Evolutionary conservation across 2,329 filamentous ascomycete genomes (phyloP), one percentile per base, ranked within the genome.

Genomic region (Claviceps sp.): DNA sequence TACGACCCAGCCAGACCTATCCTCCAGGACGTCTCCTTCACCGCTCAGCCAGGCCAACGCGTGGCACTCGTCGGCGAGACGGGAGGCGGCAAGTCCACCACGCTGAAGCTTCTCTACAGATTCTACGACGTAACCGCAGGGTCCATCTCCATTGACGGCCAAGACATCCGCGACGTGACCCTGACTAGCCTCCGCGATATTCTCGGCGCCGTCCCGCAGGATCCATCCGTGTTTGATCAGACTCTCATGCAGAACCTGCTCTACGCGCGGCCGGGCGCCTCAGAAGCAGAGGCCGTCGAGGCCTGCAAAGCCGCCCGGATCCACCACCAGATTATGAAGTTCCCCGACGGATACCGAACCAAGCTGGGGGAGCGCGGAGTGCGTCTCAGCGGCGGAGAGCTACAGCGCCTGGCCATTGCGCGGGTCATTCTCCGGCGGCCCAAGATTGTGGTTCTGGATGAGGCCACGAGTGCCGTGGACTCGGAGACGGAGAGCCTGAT

Each of bases 151-250:
- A 76, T 83, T 39, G 79, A 82, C 54, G 78, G 75, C 0, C 74
- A 79, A 56, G 77, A 82, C 54, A 70, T 86, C 26, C 73, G 78
- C 22, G 69, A 77, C 26, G 72, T 85, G 2, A 79, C 74, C 0
- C 67, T 83, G 14, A 68, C 72, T 51, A 80, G 75, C 45, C 66
- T 86, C 2, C 73, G 81, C 9, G 71, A 78, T 20, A 68, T 71
- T 2, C 72, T 86, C 26, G 81, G 80, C 20, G 71, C 83, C 13
- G 82, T 85, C 0, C 82, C 82, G 2, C 79, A 86, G 62, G 78
- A 82, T 54, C 76, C 81, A 0, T 68, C 75, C 0, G 67, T 86
- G 8, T 85, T 86, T 67, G 82, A 85, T 60, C 72, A 75, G 36
- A 77, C 78, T 1, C 75, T 86, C 43, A 72, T 80, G 60, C 75